Conservation (phyloP, 345 rosid species). For the Acer yangbiense region DNA sequence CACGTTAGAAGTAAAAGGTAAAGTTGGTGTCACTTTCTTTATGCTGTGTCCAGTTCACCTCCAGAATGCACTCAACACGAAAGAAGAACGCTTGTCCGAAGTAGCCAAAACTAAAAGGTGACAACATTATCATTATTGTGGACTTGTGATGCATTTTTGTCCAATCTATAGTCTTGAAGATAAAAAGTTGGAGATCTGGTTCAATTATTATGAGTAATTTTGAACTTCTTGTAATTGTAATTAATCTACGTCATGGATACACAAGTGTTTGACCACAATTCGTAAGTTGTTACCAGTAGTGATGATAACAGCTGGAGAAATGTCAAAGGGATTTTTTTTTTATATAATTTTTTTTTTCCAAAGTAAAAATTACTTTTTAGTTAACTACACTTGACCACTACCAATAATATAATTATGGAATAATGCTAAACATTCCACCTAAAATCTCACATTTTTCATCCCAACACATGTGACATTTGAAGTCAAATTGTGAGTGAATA, state of each 20-base stretch:
- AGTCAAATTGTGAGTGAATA: too few species aligned
- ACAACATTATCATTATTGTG: background rate
- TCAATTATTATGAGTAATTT: too few species aligned
- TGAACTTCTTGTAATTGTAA: too few species aligned
- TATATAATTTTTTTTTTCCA: background rate
- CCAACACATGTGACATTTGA: too few species aligned
- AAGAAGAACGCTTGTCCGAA: background rate
- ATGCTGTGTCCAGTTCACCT: constrained; percentile 26
- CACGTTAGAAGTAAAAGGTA: background rate
- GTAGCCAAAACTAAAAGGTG: background rate
- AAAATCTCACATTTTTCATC: too few species aligned
- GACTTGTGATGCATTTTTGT: background rate
- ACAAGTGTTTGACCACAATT: background rate
- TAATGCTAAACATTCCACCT: too few species aligned
- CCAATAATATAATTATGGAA: background rate
- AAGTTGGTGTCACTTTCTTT: background rate
- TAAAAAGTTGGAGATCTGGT: background rate
- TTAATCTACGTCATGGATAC: background rate
- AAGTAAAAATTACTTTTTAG: background rate
- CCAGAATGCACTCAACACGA: background rate
- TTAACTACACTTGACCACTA: background rate
- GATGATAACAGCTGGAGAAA: constrained; percentile 4
- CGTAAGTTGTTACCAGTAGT: background rate
- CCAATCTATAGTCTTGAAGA: too few species aligned
- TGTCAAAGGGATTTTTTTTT: background rate